phyloP scores from a whole-genome alignment of 2,329 filamentous ascomycete species.

The Coniella vitis region DNA sequence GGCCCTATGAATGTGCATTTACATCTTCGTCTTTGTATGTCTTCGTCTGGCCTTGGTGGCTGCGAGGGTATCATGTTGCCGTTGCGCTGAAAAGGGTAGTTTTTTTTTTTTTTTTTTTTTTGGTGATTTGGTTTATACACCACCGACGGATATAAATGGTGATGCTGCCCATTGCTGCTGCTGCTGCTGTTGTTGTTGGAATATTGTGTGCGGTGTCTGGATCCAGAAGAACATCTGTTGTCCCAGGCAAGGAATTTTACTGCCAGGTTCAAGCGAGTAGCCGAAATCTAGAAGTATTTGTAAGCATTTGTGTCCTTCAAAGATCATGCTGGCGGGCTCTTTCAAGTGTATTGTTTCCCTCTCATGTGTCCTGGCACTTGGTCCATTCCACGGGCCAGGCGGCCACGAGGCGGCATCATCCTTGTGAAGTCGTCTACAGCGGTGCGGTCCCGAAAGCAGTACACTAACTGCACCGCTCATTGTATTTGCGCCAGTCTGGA shows the following conservation, averaged over 20 bases:
- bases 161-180: slow-evolving; percentile 3
- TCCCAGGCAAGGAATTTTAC: slow-evolving; percentile 13
- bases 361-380: background rate
- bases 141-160: slow-evolving; percentile 3
- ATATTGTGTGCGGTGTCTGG: background rate
- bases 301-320: slow-evolving; percentile 9
- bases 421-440: slow-evolving; percentile 16
- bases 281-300: slow-evolving; percentile 13
- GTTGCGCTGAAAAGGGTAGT: too few species aligned
- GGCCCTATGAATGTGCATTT: too few species aligned
- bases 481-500: background rate
- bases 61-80: too few species aligned
- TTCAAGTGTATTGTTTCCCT: background rate
- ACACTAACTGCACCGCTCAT: slow-evolving; percentile 5
- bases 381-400: background rate
- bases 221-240: slow-evolving; percentile 15
- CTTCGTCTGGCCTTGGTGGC: too few species aligned
- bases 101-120: too few species aligned
- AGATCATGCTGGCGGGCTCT: background rate
- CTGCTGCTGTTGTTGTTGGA: slow-evolving; percentile 5
- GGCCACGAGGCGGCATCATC: slow-evolving; percentile 13
- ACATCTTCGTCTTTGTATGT: too few species aligned
- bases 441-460: slow-evolving; percentile 9
- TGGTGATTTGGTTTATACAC: too few species aligned
- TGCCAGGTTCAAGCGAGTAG: slow-evolving; percentile 10